Evolutionary conservation across 208 protist genomes (phyloP), one percentile per base, ranked within the genome.

Genomic region (Acanthamoeba royreba): DNA sequence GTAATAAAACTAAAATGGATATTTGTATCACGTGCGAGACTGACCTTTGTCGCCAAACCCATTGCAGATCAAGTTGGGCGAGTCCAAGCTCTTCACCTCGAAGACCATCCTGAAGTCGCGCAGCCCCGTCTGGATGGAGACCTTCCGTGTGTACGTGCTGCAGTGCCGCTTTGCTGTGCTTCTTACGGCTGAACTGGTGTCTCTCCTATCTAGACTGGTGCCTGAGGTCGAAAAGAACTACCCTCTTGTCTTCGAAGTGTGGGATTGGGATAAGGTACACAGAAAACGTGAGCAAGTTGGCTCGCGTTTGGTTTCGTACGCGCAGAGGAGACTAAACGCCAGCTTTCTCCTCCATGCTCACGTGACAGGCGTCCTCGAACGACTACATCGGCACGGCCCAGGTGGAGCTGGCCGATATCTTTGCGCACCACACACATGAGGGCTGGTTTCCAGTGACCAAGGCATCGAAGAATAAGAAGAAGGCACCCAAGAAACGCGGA

Each of bases 51-150:
- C 22, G 49, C 22, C 25, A 17, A 9, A 8, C 8, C 33, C n/a
- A n/a, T 8, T 13, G 38, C 35, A 79, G 66, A 1, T 52, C 31
- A 92, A 25, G 25, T 4, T 92, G 86, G 86, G 86, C 25, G 86
- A 92, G 38, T 74, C 31, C 40, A 63, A 43, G 42, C 35, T 92
- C 7, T 47, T 47, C 40, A 92, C 86, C 46, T 74, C 86, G 22
- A 66, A 49, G 5, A 47, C 28, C 55, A 92, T 92, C 35, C 22
- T 15, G 25, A 92, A 92, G 53, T 47, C 1, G 2, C 55, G 47
- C 53, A 46, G 33, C 25, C 86, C 86, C 28, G 86, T 77, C 28
- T 92, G 86, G 86, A 92, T 55, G 42, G 86, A 92, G 45, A 92
- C 53, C 31, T 43, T 4, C 31, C 52, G 86, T 22, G 52, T 92